Percentiles rank a stretch among this genome's conserved stretches.
These are phyloP conservation scores for Zea luxurians DNA, from an alignment of 176 grass and related monocot genomes.

Conservation along the genomic window DNA sequence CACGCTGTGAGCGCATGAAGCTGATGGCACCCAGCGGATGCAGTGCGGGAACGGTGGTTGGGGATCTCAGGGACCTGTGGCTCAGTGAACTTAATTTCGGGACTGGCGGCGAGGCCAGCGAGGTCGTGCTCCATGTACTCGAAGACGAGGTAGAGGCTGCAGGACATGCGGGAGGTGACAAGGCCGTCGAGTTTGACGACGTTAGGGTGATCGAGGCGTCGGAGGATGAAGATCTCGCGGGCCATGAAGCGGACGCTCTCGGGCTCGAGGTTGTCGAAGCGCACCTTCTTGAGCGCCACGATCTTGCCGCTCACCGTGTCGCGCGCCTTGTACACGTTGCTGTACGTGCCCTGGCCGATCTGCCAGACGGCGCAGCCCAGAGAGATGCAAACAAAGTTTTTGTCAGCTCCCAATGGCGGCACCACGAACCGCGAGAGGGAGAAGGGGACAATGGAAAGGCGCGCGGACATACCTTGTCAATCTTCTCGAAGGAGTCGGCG, in stretches of 20 bases:
- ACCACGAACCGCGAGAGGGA: not conserved
- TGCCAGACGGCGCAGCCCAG: constrained; percentile 4
- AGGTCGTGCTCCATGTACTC: constrained; percentile 90
- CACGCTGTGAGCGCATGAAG: not conserved
- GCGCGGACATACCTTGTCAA: constrained; percentile 63
- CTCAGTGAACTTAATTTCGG: constrained; percentile 80
- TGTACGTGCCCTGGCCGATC: constrained; percentile 88
- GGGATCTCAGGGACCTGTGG: constrained; percentile 59
- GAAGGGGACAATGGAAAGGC: not conserved
- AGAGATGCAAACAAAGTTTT: constrained; percentile 28
- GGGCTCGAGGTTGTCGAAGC: constrained; percentile 82
- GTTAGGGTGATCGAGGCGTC: constrained; percentile 77
- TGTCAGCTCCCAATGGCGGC: constrained; percentile 42
- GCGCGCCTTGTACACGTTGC: constrained; percentile 86
- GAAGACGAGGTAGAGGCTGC: constrained; percentile 83
- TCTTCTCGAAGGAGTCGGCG: constrained; percentile 87
- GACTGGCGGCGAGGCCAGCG: constrained; percentile 70
- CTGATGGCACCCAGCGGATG: constrained; percentile 2
- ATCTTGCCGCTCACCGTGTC: constrained; percentile 65
- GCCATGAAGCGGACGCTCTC: constrained; percentile 92
- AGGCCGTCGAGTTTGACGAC: constrained; percentile 71
- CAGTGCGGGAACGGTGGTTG: not conserved
- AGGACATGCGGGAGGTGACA: constrained; percentile 79
- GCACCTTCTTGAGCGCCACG: constrained; percentile 87
- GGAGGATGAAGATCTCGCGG: constrained; percentile 78